Conservation (phyloP, 371 early-diverging fungal species). For the Ordospora pajunii region DNA sequence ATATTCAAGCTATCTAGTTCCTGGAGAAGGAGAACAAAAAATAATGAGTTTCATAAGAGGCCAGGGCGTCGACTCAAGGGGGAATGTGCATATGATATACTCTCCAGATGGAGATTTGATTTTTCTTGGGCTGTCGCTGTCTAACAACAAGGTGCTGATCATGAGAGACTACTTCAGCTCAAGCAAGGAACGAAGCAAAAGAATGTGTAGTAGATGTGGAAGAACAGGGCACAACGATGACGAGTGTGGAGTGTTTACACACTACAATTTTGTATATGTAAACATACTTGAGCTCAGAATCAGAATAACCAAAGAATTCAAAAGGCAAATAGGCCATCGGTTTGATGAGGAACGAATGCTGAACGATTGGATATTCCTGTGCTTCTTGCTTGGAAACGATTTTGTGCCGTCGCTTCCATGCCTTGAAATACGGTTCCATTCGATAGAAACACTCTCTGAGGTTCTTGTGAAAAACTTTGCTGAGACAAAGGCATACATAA, state of each 20-base stretch:
- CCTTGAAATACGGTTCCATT: conserved; percentile 87
- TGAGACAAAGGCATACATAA: conserved; percentile 42
- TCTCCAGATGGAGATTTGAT: conserved; percentile 97
- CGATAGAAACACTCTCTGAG: conserved; percentile 67
- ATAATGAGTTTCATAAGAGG: conserved; percentile 91
- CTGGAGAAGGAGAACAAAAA: conserved; percentile 99
- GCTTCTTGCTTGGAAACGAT: conserved; percentile 98
- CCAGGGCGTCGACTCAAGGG: conserved; percentile 69
- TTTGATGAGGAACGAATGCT: conserved; percentile 69
- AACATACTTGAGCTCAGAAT: conserved; percentile 44
- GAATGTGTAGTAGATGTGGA: conserved; percentile 70
- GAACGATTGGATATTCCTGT: conserved; percentile 95
- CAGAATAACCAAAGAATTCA: conserved; percentile 36
- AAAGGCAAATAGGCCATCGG: conserved; percentile 1
- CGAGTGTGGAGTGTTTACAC: conserved; percentile 63
- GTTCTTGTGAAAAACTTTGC: conserved; percentile 33
- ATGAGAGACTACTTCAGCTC: conserved; percentile 78
- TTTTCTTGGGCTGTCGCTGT: conserved; percentile 91
- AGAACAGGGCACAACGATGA: conserved; percentile 70
- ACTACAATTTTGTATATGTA: conserved; percentile 47
- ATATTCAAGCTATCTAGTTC: conserved; percentile 81
- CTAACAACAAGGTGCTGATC: conserved; percentile 86
- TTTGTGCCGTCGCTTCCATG: conserved; percentile 94
- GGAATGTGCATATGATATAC: conserved; percentile 80
- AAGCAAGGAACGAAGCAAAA: conserved; percentile 62